A percentile compares a stretch with the other conserved stretches of the same genome.
phyloP scores from a whole-genome alignment of 2,329 filamentous ascomycete species.

The Daldinia eschscholtzii region DNA sequence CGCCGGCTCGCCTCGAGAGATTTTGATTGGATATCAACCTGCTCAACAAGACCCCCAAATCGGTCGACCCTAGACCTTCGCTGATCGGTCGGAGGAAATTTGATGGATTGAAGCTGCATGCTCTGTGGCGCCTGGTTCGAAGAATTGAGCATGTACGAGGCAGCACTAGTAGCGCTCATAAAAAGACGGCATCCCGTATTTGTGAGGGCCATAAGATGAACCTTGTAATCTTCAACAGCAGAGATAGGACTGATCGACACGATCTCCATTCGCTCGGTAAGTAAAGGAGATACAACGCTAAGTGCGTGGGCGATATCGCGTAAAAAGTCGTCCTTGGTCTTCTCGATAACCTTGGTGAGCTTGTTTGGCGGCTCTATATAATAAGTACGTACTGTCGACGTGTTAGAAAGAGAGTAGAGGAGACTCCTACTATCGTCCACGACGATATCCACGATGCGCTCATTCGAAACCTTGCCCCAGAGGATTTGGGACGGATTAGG shows the following conservation, averaged over 20 bases:
- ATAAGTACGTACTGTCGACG: constrained; percentile 91
- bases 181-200: constrained; percentile 92
- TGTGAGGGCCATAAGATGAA: constrained; percentile 91
- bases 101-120: constrained; percentile 98
- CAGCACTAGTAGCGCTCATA: constrained; percentile 87
- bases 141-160: constrained; percentile 72
- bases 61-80: constrained; percentile 43
- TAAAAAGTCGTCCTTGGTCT: constrained; percentile 70
- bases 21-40: constrained; percentile 62
- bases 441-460: constrained; percentile 81
- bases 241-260: constrained; percentile 89
- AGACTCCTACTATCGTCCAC: constrained; percentile 90
- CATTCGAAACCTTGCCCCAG: constrained; percentile 65
- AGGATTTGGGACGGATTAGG: constrained; percentile 64
- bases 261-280: constrained; percentile 78
- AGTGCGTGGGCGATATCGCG: constrained; percentile 84
- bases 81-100: constrained; percentile 79
- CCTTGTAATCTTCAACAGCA: constrained; percentile 80
- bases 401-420: constrained; percentile 90
- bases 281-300: constrained; percentile 77
- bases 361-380: constrained; percentile 78
- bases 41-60: constrained; percentile 54
- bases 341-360: constrained; percentile 74
- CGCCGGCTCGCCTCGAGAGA: constrained; percentile 63
- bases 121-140: constrained; percentile 81